Evolutionary conservation across 805 yeast species (phyloP), one percentile per base, ranked within the genome.

Genomic region (Kodamaea laetipori): DNA sequence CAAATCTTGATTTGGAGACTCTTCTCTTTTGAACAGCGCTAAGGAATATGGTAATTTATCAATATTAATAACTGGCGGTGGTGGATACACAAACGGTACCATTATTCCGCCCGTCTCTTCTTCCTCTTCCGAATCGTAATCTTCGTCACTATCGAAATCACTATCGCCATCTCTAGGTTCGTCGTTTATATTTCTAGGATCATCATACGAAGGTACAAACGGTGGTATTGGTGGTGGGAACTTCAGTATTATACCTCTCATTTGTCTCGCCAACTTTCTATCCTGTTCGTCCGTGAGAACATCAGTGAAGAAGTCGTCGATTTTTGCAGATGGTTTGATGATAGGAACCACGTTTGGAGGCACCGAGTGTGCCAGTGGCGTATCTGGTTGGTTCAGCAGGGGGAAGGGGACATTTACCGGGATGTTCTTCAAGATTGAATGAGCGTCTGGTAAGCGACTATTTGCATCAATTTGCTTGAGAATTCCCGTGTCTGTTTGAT

Each of bases 161-260:
- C 21, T 31, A n/a, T 34, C 36, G 2, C 24, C 33, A 13, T 32
- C 31, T 2, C 16, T 28, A 12, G 41, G 25, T 13, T 34, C 34
- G 17, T 41, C 39, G 21, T 41, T 41, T 10, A 36, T 31, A 10
- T 32, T 25, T 17, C 32, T 24, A n/a, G 12, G 5, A 6, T 42
- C 45, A 24, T 36, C 17, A 15, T 30, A 15, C 15, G 27, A 21
- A 13, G 43, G 43, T 10, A 40, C 37, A 40, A 40, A 50, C 6
- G 75, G 75, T 11, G 75, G 70, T 13, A 56, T 40, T 4, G 76
- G 76, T 1, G 76, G 76, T 3, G 74, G 74, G 43, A 64, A 68
- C 24, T 51, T 51, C 34, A 40, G 44, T 17, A 61, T 41, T 8
- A 63, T 61, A 18, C 56, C 53, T 7, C 44, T 35, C 13, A 64